Conservation (phyloP, 177 flowering plant species). For the Tripterygium wilfordii region DNA sequence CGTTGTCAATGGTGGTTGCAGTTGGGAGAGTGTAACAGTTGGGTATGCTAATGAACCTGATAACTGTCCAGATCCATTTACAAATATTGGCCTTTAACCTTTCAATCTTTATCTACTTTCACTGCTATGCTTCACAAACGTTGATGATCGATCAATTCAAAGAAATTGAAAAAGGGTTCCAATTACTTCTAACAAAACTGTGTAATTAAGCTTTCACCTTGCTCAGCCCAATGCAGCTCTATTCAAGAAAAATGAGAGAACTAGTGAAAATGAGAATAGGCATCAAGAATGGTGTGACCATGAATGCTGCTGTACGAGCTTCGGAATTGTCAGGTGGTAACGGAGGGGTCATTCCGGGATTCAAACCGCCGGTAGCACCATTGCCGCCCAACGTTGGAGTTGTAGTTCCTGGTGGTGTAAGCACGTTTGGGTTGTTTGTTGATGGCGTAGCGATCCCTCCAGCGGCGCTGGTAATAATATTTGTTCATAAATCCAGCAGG, state of each 20-base stretch:
- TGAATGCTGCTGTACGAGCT: constrained; percentile 4
- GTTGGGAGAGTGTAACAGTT: constrained; percentile 59
- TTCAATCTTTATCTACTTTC: constrained; percentile 54
- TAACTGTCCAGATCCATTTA: constrained; percentile 55
- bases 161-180: too few relatives aligned
- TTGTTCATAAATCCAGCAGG: neutral
- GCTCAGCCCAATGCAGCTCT: constrained; percentile 8
- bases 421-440: constrained; percentile 2
- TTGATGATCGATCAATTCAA: too few relatives aligned
- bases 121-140: too few relatives aligned
- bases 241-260: too few relatives aligned
- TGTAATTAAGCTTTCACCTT: constrained; percentile 91
- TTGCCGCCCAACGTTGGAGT: neutral
- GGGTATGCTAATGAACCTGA: constrained; percentile 74
- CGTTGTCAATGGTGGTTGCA: constrained; percentile 77
- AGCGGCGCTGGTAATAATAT: constrained; percentile 20
- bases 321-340: constrained; percentile 13
- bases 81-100: constrained; percentile 49
- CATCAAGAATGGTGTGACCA: constrained; percentile 37
- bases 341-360: constrained; percentile 15
- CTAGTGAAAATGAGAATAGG: constrained; percentile 84
- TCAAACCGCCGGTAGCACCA: constrained; percentile 13
- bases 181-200: too few relatives aligned
- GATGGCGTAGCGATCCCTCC: constrained; percentile 19
- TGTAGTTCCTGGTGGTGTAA: constrained; percentile 7